Base-by-base conservation (phyloP, 257 asterid genomes). In the Eustoma russellianum region DNA sequence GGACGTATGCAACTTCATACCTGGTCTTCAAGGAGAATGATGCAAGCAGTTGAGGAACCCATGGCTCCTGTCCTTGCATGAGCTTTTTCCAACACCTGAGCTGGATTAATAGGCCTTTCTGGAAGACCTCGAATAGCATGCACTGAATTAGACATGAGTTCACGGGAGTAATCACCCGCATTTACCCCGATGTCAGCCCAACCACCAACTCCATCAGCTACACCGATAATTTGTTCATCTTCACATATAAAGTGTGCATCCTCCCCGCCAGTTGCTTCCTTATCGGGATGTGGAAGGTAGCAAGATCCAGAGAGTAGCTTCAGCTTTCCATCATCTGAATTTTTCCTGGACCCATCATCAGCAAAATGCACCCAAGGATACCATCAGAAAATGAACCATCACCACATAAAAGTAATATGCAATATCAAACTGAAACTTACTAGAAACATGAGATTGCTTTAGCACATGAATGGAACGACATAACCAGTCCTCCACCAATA, bases 201-300 rank as follows among this genome's bases (percentile, higher is more conserved):
- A 35, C 97, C 97, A 56, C 97, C 97, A 65, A 88, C 97, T 54
- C 97, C 97, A 63, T 88, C 97, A 12, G 97, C 95, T 53, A 88
- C 81, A 3, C 97, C 97, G 50, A 88, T 67, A 35, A 50, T 89
- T 74, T 80, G 91, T 74, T 85, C 92, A 17, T 85, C 89, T 9
- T 12, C 74, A 69, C 94, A 82, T 45, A 88, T 79, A 61, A 88
- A 82, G 63, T 85, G 83, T 67, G 97, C 95, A 77, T 88, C 97
- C 78, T 88, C 97, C 64, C 95, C 97, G 53, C 97, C 97, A 1
- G 92, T 85, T 63, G 70, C 62, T 70, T 50, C 85, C 74, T 88
- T 88, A 35, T 56, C 95, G 16, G 95, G 97, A 74, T 88, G 97
- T 12, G 97, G 97, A 60, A 82, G 63, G 66, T 80, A 88, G 67